These are phyloP conservation scores for Tolypocladium paradoxum DNA, from an alignment of 2,329 filamentous ascomycete genomes.

Conservation along the genomic window DNA sequence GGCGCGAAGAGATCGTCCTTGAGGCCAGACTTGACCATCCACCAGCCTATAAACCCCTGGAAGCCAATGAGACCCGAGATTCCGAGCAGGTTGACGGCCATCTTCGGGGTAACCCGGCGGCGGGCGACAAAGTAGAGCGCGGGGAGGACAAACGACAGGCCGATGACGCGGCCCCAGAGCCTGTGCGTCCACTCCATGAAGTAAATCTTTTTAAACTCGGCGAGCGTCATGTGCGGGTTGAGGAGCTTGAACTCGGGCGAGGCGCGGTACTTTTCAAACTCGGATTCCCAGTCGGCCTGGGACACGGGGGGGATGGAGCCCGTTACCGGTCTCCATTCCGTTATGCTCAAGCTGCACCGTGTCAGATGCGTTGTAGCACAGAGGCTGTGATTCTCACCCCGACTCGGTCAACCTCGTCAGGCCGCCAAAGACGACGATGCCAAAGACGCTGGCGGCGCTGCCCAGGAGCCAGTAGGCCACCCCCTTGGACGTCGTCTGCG, in stretches of 20 bases:
- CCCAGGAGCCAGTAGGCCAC: constrained; percentile 90
- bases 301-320: constrained; percentile 78
- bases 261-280: constrained; percentile 84
- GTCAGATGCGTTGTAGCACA: background rate
- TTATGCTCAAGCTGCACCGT: constrained; percentile 71
- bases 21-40: constrained; percentile 97
- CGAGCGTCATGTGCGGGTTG: constrained; percentile 85
- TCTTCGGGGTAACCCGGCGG: constrained; percentile 63
- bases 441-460: constrained; percentile 88
- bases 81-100: constrained; percentile 67
- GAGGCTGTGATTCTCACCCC: constrained; percentile 47
- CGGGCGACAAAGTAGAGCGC: constrained; percentile 80
- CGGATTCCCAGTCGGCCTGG: constrained; percentile 74
- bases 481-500: constrained; percentile 57
- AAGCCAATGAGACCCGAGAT: constrained; percentile 88
- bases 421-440: constrained; percentile 91
- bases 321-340: constrained; percentile 96
- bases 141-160: constrained; percentile 79
- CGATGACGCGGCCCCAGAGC: constrained; percentile 87
- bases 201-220: constrained; percentile 97
- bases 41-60: constrained; percentile 94
- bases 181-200: constrained; percentile 99
- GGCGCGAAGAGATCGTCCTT: constrained; percentile 92
- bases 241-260: constrained; percentile 88
- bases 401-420: constrained; percentile 92